phyloP scores from a whole-genome alignment of 768 basidiomycete species.

The Rhizopogon vesiculosus region DNA sequence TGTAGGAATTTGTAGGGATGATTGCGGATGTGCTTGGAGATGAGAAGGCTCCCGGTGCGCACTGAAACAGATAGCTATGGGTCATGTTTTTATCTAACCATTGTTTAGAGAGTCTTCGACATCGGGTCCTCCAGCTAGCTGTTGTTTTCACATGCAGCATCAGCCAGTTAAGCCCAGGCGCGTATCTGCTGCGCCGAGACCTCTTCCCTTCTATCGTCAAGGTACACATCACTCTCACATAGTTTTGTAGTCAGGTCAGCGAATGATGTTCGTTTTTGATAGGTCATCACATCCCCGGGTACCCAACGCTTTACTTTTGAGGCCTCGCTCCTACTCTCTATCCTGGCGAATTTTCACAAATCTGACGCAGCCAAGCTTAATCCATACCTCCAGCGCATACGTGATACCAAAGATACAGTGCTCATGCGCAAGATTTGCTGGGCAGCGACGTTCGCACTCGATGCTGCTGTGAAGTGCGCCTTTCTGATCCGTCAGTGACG shows the following conservation, averaged over 20 bases:
- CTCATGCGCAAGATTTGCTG: conserved; percentile 56
- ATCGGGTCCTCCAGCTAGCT: conserved; percentile 52
- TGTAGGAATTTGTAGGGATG: conserved; percentile 46
- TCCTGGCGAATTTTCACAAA: conserved; percentile 69
- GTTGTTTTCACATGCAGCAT: conserved; percentile 56
- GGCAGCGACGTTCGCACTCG: conserved; percentile 50
- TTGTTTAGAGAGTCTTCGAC: conserved; percentile 40
- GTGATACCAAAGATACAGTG: conserved; percentile 40
- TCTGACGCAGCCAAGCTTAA: conserved; percentile 69
- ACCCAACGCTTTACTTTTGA: conserved; percentile 57
- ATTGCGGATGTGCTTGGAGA: conserved; percentile 46
- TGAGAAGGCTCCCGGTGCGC: conserved; percentile 38
- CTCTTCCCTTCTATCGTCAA: conserved; percentile 50
- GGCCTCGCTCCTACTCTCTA: conserved; percentile 51
- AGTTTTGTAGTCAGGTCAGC: background rate
- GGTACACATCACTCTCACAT: conserved; percentile 23
- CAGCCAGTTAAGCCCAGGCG: conserved; percentile 63
- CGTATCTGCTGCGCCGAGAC: conserved; percentile 62
- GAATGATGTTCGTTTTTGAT: background rate
- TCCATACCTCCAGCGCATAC: conserved; percentile 54
- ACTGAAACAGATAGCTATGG: background rate
- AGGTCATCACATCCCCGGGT: conserved; percentile 55
- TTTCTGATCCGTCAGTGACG: background rate
- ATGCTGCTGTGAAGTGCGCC: conserved; percentile 45
- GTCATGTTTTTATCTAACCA: background rate